A percentile compares a stretch with the other conserved stretches of the same genome.
These are phyloP conservation scores for Ilyonectria robusta DNA, from an alignment of 2,329 filamentous ascomycete species.

Conservation along the genomic window DNA sequence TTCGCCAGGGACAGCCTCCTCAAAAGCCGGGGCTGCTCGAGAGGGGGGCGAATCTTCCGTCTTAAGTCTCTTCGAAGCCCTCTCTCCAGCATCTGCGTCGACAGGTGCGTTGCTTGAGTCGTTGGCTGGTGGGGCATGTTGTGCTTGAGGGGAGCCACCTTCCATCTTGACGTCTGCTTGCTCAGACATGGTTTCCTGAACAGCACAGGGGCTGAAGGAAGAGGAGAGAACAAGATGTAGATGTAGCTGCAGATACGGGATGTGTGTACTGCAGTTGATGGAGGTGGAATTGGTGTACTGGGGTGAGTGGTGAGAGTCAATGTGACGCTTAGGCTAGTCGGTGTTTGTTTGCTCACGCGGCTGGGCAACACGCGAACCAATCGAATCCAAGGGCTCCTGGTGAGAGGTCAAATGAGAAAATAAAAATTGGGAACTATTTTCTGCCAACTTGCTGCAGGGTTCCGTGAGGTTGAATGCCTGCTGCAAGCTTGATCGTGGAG, in stretches of 20 bases:
- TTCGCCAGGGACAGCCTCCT: slow-evolving; percentile 32
- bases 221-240: neutral
- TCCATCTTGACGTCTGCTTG: slow-evolving; percentile 43
- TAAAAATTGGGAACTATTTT: neutral
- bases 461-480: slow-evolving; percentile 21
- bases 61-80: slow-evolving; percentile 73
- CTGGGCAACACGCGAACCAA: slow-evolving; percentile 7
- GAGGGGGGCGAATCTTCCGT: slow-evolving; percentile 54
- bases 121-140: slow-evolving; percentile 31
- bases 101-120: slow-evolving; percentile 33
- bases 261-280: neutral
- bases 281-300: slow-evolving; percentile 5
- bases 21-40: slow-evolving; percentile 35
- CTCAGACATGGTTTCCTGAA: slow-evolving; percentile 45
- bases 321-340: slow-evolving; percentile 11
- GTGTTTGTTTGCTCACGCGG: slow-evolving; percentile 7
- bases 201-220: neutral
- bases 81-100: slow-evolving; percentile 48
- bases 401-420: neutral
- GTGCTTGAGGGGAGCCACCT: slow-evolving; percentile 37
- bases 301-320: neutral
- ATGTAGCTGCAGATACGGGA: neutral
- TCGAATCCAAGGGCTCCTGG: neutral
- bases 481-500: slow-evolving; percentile 19
- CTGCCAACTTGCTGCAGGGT: slow-evolving; percentile 17